Percentiles rank a stretch among this genome's conserved stretches.
These are phyloP conservation scores for Colletotrichum orbiculare DNA, from an alignment of 2,329 filamentous ascomycete species.

Conservation along the genomic window DNA sequence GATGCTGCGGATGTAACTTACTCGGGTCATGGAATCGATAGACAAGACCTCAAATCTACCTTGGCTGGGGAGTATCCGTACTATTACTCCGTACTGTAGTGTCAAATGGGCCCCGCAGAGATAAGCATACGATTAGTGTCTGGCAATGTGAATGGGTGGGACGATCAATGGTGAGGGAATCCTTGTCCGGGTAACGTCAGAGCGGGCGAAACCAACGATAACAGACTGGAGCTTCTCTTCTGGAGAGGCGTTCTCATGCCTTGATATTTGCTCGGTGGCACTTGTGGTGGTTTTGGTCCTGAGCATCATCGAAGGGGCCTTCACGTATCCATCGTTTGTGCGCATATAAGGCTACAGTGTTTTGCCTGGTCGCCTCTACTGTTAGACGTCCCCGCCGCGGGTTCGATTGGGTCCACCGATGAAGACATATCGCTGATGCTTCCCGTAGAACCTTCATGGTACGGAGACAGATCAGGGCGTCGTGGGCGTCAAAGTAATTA, in stretches of 20 bases:
- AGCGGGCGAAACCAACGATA: conserved; percentile 31
- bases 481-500: neutral
- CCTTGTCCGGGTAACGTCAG: conserved; percentile 25
- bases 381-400: too few relatives aligned
- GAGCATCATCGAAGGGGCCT: neutral
- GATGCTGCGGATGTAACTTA: conserved; percentile 28
- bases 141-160: conserved; percentile 19
- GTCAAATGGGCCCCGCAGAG: conserved; percentile 25
- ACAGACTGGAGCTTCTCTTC: conserved; percentile 7
- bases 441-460: too few relatives aligned
- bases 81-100: neutral
- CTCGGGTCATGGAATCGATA: conserved; percentile 24
- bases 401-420: neutral
- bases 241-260: neutral
- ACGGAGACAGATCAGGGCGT: too few relatives aligned
- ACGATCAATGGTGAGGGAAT: conserved; percentile 25
- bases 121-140: conserved; percentile 25
- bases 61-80: neutral
- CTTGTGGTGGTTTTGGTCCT: neutral
- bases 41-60: conserved; percentile 12
- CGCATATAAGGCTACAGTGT: too few relatives aligned
- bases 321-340: too few relatives aligned
- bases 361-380: too few relatives aligned
- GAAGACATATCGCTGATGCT: conserved; percentile 1
- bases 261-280: neutral